These are phyloP conservation scores for Lophiostoma macrostomum DNA, from an alignment of 495 filamentous ascomycete species.

Conservation along the genomic window DNA sequence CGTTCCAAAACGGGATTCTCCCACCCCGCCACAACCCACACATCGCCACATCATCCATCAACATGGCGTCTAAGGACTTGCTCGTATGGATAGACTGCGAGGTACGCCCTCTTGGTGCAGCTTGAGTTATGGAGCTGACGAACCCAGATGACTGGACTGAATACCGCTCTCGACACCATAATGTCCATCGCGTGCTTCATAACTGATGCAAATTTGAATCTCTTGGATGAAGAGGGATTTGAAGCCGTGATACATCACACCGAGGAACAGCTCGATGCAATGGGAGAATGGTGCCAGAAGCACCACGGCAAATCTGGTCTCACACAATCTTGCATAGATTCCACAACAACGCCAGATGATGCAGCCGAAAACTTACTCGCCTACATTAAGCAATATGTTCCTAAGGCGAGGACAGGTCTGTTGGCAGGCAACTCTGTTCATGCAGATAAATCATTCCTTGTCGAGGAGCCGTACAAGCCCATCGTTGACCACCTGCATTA, in stretches of 20 bases:
- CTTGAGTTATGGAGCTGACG: constrained; percentile 15
- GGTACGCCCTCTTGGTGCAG: constrained; percentile 44
- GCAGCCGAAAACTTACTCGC: constrained; percentile 71
- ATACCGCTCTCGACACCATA: constrained; percentile 74
- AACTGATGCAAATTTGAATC: constrained; percentile 71
- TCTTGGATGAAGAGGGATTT: constrained; percentile 75
- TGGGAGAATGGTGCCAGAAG: constrained; percentile 69
- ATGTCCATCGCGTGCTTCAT: constrained; percentile 93
- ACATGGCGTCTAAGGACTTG: constrained; percentile 51
- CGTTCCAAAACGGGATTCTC: not conserved
- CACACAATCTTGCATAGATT: constrained; percentile 70
- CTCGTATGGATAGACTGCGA: constrained; percentile 91
- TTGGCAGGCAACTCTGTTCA: constrained; percentile 93
- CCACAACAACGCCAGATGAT: constrained; percentile 64
- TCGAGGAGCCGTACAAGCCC: constrained; percentile 64
- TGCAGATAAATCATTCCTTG: constrained; percentile 79
- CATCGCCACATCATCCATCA: not conserved
- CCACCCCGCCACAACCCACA: not conserved
- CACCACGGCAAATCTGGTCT: constrained; percentile 73
- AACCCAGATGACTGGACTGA: constrained; percentile 89
- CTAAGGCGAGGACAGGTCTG: constrained; percentile 59
- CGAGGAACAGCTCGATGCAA: constrained; percentile 65
- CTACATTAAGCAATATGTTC: constrained; percentile 72
- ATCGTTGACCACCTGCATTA: constrained; percentile 79
- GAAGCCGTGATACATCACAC: constrained; percentile 76